Percentiles rank a stretch among this genome's conserved stretches.
phyloP scores from a whole-genome alignment of 1,284 basidiomycete species.

The Thecaphora frezii region DNA sequence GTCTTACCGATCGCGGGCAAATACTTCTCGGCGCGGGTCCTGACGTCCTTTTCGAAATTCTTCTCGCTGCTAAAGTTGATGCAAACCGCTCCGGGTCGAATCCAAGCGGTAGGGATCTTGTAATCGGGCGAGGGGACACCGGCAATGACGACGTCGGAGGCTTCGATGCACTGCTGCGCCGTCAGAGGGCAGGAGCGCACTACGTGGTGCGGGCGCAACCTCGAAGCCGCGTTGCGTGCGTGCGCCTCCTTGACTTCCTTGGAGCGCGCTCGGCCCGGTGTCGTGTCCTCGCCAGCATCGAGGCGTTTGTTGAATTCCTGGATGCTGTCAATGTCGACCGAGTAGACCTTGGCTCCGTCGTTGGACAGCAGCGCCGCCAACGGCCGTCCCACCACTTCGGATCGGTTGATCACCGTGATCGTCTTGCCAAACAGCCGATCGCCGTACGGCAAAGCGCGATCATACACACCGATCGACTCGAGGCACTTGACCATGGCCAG shows the following conservation, averaged over 20 bases:
- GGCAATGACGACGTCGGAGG: conserved; percentile 51
- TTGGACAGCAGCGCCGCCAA: conserved; percentile 90
- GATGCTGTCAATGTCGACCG: conserved; percentile 88
- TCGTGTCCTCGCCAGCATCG: conserved; percentile 1
- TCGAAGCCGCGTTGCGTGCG: conserved; percentile 64
- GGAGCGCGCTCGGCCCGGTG: conserved; percentile 32
- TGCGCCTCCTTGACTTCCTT: conserved; percentile 58
- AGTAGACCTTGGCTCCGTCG: conserved; percentile 91
- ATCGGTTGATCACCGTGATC: conserved; percentile 92
- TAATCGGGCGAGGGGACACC: conserved; percentile 68
- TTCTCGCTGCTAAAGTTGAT: conserved; percentile 93
- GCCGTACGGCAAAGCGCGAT: conserved; percentile 84
- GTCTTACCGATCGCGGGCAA: conserved; percentile 88
- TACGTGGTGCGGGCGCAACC: conserved; percentile 71
- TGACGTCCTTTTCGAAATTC: conserved; percentile 91
- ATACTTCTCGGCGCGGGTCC: conserved; percentile 68
- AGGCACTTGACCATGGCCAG: conserved; percentile 90
- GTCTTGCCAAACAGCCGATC: conserved; percentile 91
- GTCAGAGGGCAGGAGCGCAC: conserved; percentile 60
- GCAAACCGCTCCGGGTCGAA: conserved; percentile 90
- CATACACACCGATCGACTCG: conserved; percentile 88
- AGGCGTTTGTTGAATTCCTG: conserved; percentile 65
- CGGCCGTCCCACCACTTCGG: conserved; percentile 93
- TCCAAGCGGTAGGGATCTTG: conserved; percentile 82
- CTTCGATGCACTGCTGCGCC: conserved; percentile 44